These are phyloP conservation scores for Dioscorea cayenensis DNA, from an alignment of 116 monocot genomes.

Conservation along the genomic window DNA sequence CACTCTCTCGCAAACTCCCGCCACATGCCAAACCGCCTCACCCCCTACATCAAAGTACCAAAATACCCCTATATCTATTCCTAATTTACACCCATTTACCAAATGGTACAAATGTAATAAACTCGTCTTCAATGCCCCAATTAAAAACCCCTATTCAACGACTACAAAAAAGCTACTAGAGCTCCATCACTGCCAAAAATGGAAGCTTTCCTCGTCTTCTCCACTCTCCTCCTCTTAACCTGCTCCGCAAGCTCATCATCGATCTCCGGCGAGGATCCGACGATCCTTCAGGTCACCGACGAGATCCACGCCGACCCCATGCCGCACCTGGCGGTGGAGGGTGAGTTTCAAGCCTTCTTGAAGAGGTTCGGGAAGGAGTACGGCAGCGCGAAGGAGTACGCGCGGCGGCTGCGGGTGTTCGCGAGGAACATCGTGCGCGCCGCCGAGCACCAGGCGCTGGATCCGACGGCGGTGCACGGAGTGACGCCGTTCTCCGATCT, in stretches of 20 bases:
- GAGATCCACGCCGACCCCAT: background rate
- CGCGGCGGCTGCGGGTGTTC: constrained; percentile 52
- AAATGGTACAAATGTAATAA: background rate
- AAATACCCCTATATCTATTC: background rate
- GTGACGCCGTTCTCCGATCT: constrained; percentile 81
- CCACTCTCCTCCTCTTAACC: background rate
- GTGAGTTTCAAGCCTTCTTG: constrained; percentile 42
- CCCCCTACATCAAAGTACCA: background rate
- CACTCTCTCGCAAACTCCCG: background rate
- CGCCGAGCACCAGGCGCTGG: constrained; percentile 70
- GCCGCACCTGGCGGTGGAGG: constrained; percentile 10
- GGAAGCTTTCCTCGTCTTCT: background rate
- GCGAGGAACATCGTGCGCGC: constrained; percentile 48
- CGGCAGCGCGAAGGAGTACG: constrained; percentile 47
- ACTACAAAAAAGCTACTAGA: background rate
- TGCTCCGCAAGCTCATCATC: background rate
- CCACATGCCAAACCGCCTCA: background rate
- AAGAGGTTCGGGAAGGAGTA: constrained; percentile 46
- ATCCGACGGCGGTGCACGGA: constrained; percentile 71
- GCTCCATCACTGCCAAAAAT: background rate
- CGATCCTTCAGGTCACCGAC: background rate
- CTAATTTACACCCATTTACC: background rate
- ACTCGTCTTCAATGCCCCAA: background rate
- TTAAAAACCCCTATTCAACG: background rate
- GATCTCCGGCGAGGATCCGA: background rate